These are phyloP conservation scores for Porphyrellus cyaneotinctus DNA, from an alignment of 768 basidiomycete species.

Conservation along the genomic window DNA sequence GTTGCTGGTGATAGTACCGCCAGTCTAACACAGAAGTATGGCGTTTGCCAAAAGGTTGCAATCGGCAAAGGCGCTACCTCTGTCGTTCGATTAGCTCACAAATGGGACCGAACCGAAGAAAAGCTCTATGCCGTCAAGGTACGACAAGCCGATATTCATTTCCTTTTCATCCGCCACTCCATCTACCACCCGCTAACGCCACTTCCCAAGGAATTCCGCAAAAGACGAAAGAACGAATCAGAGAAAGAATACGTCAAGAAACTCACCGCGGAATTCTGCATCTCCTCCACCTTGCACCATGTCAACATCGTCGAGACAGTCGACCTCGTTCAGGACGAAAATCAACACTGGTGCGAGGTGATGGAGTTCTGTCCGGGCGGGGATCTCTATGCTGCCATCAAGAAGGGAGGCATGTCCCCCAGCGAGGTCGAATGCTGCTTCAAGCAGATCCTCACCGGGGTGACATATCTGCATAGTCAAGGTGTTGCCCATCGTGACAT, in stretches of 20 bases:
- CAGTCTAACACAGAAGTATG: slow-evolving; percentile 84
- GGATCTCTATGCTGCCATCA: slow-evolving; percentile 97
- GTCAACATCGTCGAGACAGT: slow-evolving; percentile 97
- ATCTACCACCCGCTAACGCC: neutral
- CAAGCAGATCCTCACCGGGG: slow-evolving; percentile 89
- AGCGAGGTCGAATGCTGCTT: slow-evolving; percentile 97
- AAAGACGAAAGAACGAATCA: slow-evolving; percentile 94
- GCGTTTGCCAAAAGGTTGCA: slow-evolving; percentile 92
- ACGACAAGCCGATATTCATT: slow-evolving; percentile 19
- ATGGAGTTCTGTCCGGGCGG: slow-evolving; percentile 99
- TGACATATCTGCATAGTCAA: slow-evolving; percentile 90
- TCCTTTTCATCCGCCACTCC: neutral
- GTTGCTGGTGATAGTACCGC: slow-evolving; percentile 50
- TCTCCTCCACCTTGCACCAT: slow-evolving; percentile 92
- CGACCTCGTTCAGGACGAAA: slow-evolving; percentile 98
- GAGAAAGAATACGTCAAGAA: slow-evolving; percentile 99
- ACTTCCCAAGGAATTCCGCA: slow-evolving; percentile 82
- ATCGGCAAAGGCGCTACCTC: slow-evolving; percentile 99
- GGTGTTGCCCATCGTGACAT: slow-evolving; percentile 98
- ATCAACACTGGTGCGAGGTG: slow-evolving; percentile 96
- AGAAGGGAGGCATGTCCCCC: slow-evolving; percentile 90
- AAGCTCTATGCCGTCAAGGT: slow-evolving; percentile 99
- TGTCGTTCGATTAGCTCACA: slow-evolving; percentile 93
- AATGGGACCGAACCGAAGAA: slow-evolving; percentile 96
- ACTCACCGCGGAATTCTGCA: slow-evolving; percentile 98